These are phyloP conservation scores for Vitis rupestris DNA, from an alignment of 164 flowering plant species.

Conservation along the genomic window DNA sequence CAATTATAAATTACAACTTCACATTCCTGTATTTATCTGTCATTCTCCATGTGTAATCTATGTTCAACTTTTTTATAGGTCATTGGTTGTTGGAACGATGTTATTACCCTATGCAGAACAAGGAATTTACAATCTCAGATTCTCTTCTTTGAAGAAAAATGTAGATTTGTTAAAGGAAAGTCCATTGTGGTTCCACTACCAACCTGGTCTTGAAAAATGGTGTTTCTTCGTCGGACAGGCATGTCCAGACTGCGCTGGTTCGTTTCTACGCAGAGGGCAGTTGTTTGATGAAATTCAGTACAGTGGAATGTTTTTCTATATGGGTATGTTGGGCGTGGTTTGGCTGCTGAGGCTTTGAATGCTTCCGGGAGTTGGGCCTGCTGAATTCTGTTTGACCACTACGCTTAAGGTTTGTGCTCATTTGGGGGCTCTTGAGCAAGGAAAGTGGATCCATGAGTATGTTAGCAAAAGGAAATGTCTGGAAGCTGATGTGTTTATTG, in stretches of 20 bases:
- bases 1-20: no score
- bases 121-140: no score
- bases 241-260: slow-evolving; percentile 37
- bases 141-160: no score
- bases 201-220: slow-evolving; percentile 28
- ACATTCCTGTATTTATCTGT: no score
- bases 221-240: slow-evolving; percentile 13
- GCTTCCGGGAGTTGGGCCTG: slow-evolving; percentile 29
- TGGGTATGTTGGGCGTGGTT: slow-evolving; percentile 27
- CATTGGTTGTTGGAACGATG: no score
- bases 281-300: slow-evolving; percentile 37
- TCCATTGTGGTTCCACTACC: no score
- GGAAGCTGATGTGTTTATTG: slow-evolving; percentile 23
- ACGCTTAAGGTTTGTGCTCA: slow-evolving; percentile 38
- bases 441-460: slow-evolving; percentile 45
- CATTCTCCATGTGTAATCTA: no score
- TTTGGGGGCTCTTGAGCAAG: slow-evolving; percentile 38
- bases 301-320: slow-evolving; percentile 39
- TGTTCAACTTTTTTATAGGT: no score
- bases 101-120: no score
- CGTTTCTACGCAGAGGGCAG: slow-evolving; percentile 23
- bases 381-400: slow-evolving; percentile 31
- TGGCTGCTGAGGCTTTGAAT: slow-evolving; percentile 21
- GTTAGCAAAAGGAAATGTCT: slow-evolving; percentile 20
- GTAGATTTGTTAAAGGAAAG: no score